Percentiles rank a stretch among this genome's conserved stretches.
Evolutionary conservation across 1,139 yeast species (phyloP).

Genomic region (Zygosaccharomyces sapae): DNA sequence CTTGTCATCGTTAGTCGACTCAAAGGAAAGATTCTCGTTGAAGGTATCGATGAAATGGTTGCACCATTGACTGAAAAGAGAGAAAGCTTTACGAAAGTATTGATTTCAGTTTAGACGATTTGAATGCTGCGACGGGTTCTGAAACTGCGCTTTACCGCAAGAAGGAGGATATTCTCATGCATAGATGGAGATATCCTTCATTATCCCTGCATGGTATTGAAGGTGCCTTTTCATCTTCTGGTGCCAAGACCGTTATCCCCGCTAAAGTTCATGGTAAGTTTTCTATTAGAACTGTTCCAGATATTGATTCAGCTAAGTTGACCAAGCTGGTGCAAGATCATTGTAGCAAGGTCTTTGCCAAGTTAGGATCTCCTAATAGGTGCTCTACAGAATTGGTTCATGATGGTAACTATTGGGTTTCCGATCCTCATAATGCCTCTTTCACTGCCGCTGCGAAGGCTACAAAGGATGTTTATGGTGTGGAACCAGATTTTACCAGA

Average conservation of each 20-base stretch:
- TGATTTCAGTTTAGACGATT: constrained; percentile 78
- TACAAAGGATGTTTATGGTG: constrained; percentile 88
- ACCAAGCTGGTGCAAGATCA: constrained; percentile 73
- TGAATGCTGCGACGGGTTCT: constrained; percentile 86
- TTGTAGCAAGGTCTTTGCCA: constrained; percentile 59
- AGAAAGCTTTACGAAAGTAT: constrained; percentile 74
- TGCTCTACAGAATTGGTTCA: constrained; percentile 74
- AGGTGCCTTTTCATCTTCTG: constrained; percentile 92
- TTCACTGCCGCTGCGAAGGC: constrained; percentile 95
- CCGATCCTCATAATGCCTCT: constrained; percentile 87
- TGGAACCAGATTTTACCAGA: constrained; percentile 94
- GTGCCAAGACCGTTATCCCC: constrained; percentile 98
- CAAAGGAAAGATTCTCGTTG: constrained; percentile 78
- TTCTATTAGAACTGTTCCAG: constrained; percentile 94
- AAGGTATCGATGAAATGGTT: constrained; percentile 89
- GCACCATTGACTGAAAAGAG: constrained; percentile 87
- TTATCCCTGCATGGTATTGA: constrained; percentile 94
- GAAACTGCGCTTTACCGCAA: constrained; percentile 71
- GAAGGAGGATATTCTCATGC: constrained; percentile 85
- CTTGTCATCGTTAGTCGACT: constrained; percentile 70
- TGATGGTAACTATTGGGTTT: constrained; percentile 94
- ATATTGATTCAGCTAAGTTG: constrained; percentile 76
- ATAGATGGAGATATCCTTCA: constrained; percentile 98
- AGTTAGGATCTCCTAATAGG: constrained; percentile 71
- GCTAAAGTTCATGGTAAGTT: constrained; percentile 92